Conservation (phyloP, 2,329 filamentous ascomycete species). For the Colletotrichum liaoningense region DNA sequence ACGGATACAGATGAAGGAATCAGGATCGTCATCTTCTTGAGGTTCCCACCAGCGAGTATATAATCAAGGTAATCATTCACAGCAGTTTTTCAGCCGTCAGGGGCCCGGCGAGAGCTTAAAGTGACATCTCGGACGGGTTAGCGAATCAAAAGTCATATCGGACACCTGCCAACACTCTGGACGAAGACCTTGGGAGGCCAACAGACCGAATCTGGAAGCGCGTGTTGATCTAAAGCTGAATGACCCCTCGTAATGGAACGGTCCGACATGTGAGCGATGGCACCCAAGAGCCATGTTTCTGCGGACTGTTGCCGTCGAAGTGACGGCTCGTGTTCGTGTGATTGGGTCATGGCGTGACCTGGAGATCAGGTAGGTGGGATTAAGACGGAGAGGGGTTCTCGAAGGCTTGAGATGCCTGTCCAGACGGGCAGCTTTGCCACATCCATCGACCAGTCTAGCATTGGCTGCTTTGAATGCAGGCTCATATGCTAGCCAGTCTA, state of each 20-base stretch:
- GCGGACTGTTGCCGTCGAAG: background rate
- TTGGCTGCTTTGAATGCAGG: background rate
- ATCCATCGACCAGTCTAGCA: background rate
- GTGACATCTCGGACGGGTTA: constrained; percentile 21
- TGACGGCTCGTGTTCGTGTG: constrained; percentile 5
- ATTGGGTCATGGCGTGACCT: constrained; percentile 10
- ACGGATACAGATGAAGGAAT: background rate
- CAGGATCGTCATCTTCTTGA: background rate
- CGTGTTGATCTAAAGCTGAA: background rate
- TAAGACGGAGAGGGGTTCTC: background rate
- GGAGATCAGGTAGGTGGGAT: background rate
- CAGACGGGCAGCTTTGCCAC: constrained; percentile 14
- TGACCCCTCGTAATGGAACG: constrained; percentile 8
- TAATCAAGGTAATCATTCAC: background rate
- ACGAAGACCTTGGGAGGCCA: background rate
- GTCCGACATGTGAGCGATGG: constrained; percentile 30
- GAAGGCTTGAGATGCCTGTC: constrained; percentile 10
- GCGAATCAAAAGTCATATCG: constrained; percentile 11
- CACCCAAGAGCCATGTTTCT: constrained; percentile 14
- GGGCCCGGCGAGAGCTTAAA: constrained; percentile 3
- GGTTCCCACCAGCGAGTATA: background rate
- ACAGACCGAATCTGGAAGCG: background rate
- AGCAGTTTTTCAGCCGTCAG: background rate
- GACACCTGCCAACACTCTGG: background rate
- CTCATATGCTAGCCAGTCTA: background rate